Conservation (phyloP, 768 basidiomycete genomes). For the Crassisporium funariophilum region DNA sequence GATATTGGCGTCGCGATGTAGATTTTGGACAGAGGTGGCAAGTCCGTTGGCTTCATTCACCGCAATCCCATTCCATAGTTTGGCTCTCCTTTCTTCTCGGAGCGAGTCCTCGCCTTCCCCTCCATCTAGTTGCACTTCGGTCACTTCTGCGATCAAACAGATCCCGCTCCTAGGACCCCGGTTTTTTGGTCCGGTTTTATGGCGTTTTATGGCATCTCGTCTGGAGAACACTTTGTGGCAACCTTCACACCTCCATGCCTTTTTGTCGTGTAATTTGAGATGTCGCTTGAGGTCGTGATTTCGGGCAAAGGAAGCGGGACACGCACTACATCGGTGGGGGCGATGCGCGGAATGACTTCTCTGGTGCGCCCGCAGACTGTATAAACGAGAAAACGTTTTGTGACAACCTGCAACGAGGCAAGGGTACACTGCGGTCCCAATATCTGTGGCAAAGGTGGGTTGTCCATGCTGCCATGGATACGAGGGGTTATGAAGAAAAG, state of each 20-base stretch:
- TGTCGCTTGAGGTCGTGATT: slow-evolving; percentile 85
- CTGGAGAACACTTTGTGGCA: slow-evolving; percentile 76
- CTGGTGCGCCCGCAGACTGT: slow-evolving; percentile 71
- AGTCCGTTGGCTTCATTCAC: slow-evolving; percentile 39
- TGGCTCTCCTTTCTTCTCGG: slow-evolving; percentile 61
- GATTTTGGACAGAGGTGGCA: slow-evolving; percentile 21
- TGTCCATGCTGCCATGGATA: slow-evolving; percentile 39
- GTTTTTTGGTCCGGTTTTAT: slow-evolving; percentile 61
- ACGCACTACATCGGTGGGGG: slow-evolving; percentile 63
- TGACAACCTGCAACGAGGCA: slow-evolving; percentile 66
- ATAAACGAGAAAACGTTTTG: slow-evolving; percentile 71
- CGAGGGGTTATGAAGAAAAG: slow-evolving; percentile 29
- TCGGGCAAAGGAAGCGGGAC: slow-evolving; percentile 76
- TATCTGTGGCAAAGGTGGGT: slow-evolving; percentile 41
- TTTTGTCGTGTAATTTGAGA: slow-evolving; percentile 67
- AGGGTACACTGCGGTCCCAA: slow-evolving; percentile 79
- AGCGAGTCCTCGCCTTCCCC: slow-evolving; percentile 45
- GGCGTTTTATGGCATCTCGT: slow-evolving; percentile 79
- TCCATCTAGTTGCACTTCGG: slow-evolving; percentile 57
- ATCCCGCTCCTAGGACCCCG: slow-evolving; percentile 51
- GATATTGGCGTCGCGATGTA: slow-evolving; percentile 29
- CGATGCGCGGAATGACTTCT: slow-evolving; percentile 65
- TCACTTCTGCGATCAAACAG: slow-evolving; percentile 60
- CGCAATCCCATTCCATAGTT: slow-evolving; percentile 65
- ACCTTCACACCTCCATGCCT: slow-evolving; percentile 72